These are phyloP conservation scores for Telopea speciosissima DNA, from an alignment of 177 flowering plant genomes.

Conservation along the genomic window DNA sequence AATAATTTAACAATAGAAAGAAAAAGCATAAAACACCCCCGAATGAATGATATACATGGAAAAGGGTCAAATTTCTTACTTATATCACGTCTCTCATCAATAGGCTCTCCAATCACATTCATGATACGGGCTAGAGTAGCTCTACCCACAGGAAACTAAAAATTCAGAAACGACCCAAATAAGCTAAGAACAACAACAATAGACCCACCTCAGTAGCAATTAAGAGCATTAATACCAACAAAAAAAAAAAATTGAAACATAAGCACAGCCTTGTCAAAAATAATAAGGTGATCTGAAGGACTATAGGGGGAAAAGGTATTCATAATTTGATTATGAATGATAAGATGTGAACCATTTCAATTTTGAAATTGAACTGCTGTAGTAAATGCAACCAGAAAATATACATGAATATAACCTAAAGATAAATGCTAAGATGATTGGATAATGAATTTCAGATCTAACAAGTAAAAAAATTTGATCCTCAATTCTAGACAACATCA, in stretches of 20 bases:
- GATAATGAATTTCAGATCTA: no score
- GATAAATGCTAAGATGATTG: no score
- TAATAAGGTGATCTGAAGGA: no score
- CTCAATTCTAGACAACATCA: no score
- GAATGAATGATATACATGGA: not conserved
- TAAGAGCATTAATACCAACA: not conserved
- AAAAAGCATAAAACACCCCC: not conserved
- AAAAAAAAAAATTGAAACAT: not conserved
- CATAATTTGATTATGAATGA: no score
- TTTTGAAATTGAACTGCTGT: no score
- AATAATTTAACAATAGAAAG: not conserved
- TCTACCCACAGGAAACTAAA: constrained; percentile 87
- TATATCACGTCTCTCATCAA: constrained; percentile 68
- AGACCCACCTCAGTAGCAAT: not conserved
- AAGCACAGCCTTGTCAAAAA: no score
- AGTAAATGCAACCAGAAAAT: no score
- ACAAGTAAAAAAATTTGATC: no score
- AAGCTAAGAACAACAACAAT: not conserved
- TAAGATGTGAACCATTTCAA: no score
- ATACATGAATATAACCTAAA: no score
- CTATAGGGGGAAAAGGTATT: no score
- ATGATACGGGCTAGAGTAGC: constrained; percentile 91
- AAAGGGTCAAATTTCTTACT: constrained; percentile 37
- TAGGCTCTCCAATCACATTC: constrained; percentile 94
- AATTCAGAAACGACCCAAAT: not conserved